phyloP scores from a whole-genome alignment of 2,329 filamentous ascomycete species.

The Zymoseptoria tritici region DNA sequence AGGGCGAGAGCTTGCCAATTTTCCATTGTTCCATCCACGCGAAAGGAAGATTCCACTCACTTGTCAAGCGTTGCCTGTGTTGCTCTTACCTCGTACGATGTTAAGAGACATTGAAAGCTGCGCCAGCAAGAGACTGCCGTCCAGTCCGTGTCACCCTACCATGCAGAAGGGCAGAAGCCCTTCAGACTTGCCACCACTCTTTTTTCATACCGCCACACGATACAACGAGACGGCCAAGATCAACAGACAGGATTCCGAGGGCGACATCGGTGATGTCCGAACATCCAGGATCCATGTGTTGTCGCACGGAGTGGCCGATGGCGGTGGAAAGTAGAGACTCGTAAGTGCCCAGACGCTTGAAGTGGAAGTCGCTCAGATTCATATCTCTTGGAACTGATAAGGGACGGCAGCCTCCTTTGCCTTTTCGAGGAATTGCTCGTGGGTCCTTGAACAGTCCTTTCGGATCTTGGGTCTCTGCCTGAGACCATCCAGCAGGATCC shows the following conservation, averaged over 20 bases:
- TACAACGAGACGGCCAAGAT: not conserved
- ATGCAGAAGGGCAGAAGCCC: no score
- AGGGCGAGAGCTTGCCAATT: not conserved
- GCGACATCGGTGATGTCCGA: not conserved
- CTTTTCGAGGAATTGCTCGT: not conserved
- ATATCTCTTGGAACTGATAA: not conserved
- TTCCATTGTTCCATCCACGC: no score
- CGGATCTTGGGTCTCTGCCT: not conserved
- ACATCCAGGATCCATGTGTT: not conserved
- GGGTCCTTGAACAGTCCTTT: not conserved
- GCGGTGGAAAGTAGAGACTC: not conserved
- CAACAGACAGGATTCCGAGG: not conserved
- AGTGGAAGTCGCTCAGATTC: not conserved
- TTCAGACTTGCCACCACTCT: not conserved
- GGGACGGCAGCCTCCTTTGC: not conserved
- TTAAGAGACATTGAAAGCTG: no score
- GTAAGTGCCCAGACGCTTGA: not conserved
- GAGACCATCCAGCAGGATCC: not conserved
- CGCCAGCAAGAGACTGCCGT: no score
- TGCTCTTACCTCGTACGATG: no score
- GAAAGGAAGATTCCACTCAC: no score
- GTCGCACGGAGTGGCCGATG: not conserved
- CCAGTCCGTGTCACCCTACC: not conserved
- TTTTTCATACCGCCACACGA: not conserved
- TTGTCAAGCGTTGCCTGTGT: no score